Evolutionary conservation across 2,329 filamentous ascomycete species (phyloP).

Genomic region (Neobulgaria alba): DNA sequence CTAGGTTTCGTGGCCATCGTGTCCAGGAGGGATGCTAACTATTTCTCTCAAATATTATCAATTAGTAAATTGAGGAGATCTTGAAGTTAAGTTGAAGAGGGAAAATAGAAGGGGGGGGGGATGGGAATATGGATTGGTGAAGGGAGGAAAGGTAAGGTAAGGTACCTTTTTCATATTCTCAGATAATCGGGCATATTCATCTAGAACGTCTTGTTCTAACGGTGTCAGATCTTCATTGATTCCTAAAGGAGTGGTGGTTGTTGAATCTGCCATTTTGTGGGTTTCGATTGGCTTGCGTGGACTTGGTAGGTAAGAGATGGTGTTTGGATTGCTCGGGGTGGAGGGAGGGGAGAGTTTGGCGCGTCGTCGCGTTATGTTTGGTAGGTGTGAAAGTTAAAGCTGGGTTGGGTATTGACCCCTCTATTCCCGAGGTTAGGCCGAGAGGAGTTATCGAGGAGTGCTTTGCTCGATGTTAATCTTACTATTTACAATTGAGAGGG

Average conservation of each 20-base stretch:
- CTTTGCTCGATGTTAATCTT: too few relatives aligned
- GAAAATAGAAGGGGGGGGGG: neutral
- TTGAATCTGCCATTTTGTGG: constrained; percentile 18
- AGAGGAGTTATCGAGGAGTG: too few relatives aligned
- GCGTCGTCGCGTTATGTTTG: too few relatives aligned
- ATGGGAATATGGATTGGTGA: neutral
- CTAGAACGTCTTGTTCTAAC: constrained; percentile 86
- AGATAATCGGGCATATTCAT: constrained; percentile 82
- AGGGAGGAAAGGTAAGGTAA: neutral
- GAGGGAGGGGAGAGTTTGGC: too few relatives aligned
- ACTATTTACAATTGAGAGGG: too few relatives aligned
- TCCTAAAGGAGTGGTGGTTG: neutral
- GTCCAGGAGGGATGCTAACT: constrained; percentile 53
- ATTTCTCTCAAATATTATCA: constrained; percentile 10
- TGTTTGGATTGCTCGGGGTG: too few relatives aligned
- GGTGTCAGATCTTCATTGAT: constrained; percentile 54
- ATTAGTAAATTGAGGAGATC: neutral
- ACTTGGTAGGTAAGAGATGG: too few relatives aligned
- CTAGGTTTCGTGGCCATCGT: constrained; percentile 62
- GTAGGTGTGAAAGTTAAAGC: constrained; percentile 5
- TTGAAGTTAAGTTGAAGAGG: too few relatives aligned
- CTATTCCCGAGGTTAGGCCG: neutral
- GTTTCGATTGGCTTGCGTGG: neutral
- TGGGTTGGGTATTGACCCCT: neutral
- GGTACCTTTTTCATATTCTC: constrained; percentile 83